Conservation (phyloP, 2,329 filamentous ascomycete genomes). For the Colletotrichum cuscutae region DNA sequence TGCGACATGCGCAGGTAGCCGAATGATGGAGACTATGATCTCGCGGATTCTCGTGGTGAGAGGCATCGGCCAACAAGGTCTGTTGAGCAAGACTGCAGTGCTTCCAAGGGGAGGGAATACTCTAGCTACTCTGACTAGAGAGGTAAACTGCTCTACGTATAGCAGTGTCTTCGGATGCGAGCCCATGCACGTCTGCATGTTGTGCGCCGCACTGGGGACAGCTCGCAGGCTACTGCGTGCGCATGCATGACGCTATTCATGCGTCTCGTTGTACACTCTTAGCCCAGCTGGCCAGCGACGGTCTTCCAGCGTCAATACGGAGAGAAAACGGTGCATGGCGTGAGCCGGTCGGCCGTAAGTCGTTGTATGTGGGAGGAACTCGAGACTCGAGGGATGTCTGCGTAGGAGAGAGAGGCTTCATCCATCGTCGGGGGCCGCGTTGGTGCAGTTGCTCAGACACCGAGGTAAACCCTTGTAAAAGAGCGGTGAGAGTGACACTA, state of each 20-base stretch:
- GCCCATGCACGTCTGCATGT: slow-evolving; percentile 26
- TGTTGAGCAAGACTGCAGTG: slow-evolving; percentile 9
- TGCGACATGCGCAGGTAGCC: slow-evolving; percentile 6
- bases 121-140: not conserved
- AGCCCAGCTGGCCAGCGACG: not conserved
- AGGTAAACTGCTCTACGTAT: slow-evolving; percentile 1
- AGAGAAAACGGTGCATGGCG: not conserved
- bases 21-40: not conserved
- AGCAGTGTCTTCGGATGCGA: slow-evolving; percentile 21
- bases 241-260: slow-evolving; percentile 34
- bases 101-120: not conserved
- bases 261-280: slow-evolving; percentile 9
- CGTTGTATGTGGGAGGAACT: not conserved
- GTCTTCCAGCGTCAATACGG: not conserved
- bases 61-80: not conserved
- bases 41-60: not conserved
- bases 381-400: not conserved
- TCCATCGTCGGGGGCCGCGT: not conserved
- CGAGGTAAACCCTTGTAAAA: slow-evolving; percentile 15
- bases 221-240: slow-evolving; percentile 26
- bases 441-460: slow-evolving; percentile 5
- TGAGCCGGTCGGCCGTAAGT: not conserved
- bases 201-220: slow-evolving; percentile 23
- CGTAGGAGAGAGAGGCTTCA: not conserved
- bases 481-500: slow-evolving; percentile 24